phyloP scores from a whole-genome alignment of 495 filamentous ascomycete genomes.

The Penicillium canescens region DNA sequence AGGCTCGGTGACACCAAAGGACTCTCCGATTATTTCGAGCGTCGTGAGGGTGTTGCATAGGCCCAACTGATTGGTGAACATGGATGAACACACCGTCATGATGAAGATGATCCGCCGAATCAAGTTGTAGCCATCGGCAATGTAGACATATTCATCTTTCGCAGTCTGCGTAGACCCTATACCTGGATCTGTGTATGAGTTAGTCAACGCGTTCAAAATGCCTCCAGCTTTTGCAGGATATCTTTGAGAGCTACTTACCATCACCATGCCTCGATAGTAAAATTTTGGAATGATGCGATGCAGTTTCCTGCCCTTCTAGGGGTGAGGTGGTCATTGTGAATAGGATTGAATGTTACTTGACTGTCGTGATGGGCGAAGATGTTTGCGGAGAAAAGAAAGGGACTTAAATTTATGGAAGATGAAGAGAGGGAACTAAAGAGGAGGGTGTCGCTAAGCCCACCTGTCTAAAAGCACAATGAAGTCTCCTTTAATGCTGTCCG shows the following conservation, averaged over 20 bases:
- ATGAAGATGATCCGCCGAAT: conserved; percentile 7
- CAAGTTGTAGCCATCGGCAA: conserved; percentile 4
- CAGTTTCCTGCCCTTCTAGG: neutral
- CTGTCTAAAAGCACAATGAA: neutral
- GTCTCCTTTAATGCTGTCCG: neutral
- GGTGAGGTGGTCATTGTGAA: neutral
- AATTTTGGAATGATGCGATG: neutral
- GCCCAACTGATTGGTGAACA: conserved; percentile 9
- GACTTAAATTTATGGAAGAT: neutral
- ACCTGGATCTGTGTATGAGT: conserved; percentile 2
- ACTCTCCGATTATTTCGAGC: conserved; percentile 10
- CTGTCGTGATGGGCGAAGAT: neutral
- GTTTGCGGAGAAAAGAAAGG: neutral
- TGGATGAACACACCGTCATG: conserved; percentile 8
- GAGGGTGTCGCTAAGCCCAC: neutral
- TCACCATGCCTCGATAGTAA: neutral
- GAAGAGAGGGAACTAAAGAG: neutral
- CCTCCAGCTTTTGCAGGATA: neutral
- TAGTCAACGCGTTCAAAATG: neutral
- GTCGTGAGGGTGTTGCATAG: conserved; percentile 10
- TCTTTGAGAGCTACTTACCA: neutral
- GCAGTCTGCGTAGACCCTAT: neutral
- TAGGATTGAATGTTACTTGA: neutral
- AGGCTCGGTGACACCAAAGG: conserved; percentile 7
- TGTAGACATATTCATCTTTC: conserved; percentile 8